phyloP scores from a whole-genome alignment of 2,329 filamentous ascomycete species.

The Colletotrichum lini region DNA sequence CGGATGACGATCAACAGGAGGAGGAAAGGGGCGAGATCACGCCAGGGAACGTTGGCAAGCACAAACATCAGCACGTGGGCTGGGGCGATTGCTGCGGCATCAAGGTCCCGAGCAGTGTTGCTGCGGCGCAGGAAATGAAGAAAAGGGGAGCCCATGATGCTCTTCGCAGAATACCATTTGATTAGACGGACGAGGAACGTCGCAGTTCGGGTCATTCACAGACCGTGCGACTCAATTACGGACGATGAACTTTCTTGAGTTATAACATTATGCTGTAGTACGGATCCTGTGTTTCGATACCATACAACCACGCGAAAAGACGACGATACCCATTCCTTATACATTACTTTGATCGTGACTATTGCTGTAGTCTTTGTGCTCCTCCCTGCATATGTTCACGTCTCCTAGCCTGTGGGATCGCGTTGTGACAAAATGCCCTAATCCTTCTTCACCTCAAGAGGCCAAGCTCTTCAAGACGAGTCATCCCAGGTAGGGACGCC shows the following conservation, averaged over 20 bases:
- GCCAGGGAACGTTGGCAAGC: constrained; percentile 70
- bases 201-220: background rate
- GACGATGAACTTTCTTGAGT: background rate
- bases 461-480: constrained; percentile 33
- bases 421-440: too few species aligned
- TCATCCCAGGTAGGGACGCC: constrained; percentile 40
- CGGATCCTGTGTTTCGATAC: background rate
- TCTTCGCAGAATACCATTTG: constrained; percentile 85
- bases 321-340: background rate
- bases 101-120: constrained; percentile 94
- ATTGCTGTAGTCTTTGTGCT: too few species aligned
- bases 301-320: too few species aligned
- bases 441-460: constrained; percentile 6
- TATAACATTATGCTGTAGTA: constrained; percentile 15
- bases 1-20: constrained; percentile 63
- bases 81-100: constrained; percentile 99
- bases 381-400: constrained; percentile 1
- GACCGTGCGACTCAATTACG: background rate
- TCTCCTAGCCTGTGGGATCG: background rate
- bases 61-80: constrained; percentile 78
- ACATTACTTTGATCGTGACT: constrained; percentile 2
- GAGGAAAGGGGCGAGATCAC: constrained; percentile 72
- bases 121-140: constrained; percentile 89
- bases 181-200: constrained; percentile 60
- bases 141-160: constrained; percentile 75